Evolutionary conservation across 352 stramenopile genomes (phyloP).

Genomic region (Phytophthora multivora): DNA sequence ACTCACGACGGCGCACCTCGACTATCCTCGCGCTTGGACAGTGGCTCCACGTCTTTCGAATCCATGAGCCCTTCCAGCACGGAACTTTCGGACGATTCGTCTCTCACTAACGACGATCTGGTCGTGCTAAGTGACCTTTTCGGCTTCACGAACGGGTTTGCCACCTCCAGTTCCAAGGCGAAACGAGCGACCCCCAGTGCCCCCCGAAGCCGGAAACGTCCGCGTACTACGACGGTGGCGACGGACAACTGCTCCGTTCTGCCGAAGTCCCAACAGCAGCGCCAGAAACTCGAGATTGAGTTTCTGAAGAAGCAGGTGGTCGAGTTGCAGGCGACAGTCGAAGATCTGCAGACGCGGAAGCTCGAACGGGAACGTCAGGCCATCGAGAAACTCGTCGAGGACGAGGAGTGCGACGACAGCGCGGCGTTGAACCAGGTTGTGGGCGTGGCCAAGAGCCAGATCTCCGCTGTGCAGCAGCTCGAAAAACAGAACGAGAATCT

Average conservation of each 20-base stretch:
- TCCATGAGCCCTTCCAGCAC: conserved; percentile 15
- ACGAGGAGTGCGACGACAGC: background rate
- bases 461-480: conserved; percentile 25
- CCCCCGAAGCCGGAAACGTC: conserved; percentile 21
- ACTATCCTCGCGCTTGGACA: background rate
- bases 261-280: conserved; percentile 40
- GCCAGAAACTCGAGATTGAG: conserved; percentile 42
- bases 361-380: conserved; percentile 18
- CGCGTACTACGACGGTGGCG: background rate
- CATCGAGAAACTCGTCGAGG: background rate
- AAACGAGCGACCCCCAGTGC: background rate
- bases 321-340: conserved; percentile 31
- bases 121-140: conserved; percentile 34
- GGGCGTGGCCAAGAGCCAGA: conserved; percentile 18
- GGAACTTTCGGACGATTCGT: conserved; percentile 28
- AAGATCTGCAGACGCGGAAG: conserved; percentile 28
- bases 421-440: conserved; percentile 9
- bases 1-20: background rate
- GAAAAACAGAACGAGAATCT: conserved; percentile 49
- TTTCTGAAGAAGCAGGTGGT: conserved; percentile 32
- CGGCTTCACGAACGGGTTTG: conserved; percentile 7
- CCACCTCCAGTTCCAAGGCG: background rate
- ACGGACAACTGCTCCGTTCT: background rate
- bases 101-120: conserved; percentile 32
- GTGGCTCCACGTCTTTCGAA: background rate